These are phyloP conservation scores for Waltergamsia citrina DNA, from an alignment of 2,329 filamentous ascomycete genomes.

Conservation along the genomic window DNA sequence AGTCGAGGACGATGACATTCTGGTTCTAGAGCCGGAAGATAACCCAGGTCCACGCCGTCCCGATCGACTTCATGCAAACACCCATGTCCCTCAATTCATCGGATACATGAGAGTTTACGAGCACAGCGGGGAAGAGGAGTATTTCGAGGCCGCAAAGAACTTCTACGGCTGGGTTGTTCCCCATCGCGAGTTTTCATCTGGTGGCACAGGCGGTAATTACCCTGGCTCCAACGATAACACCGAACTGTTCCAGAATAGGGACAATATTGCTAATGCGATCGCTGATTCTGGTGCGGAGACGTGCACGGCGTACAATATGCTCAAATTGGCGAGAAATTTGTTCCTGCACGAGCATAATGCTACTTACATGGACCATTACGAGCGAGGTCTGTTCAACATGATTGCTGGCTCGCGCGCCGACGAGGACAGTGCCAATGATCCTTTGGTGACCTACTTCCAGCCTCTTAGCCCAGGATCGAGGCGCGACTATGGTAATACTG, in stretches of 20 bases:
- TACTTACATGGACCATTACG: constrained; percentile 22
- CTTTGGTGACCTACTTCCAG: constrained; percentile 21
- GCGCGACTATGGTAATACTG: constrained; percentile 19
- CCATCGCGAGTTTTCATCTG: constrained; percentile 17
- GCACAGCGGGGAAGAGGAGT: constrained; percentile 16
- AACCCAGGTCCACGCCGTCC: constrained; percentile 17
- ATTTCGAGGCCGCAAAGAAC: constrained; percentile 18
- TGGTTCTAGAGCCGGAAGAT: constrained; percentile 15
- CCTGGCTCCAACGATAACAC: constrained; percentile 18
- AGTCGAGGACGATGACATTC: constrained; percentile 16
- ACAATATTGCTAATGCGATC: constrained; percentile 20
- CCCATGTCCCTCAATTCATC: constrained; percentile 19
- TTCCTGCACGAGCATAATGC: constrained; percentile 20
- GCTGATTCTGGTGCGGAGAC: constrained; percentile 17
- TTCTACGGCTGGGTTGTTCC: constrained; percentile 22
- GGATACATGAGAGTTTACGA: constrained; percentile 19
- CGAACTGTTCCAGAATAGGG: constrained; percentile 32
- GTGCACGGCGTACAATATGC: constrained; percentile 20
- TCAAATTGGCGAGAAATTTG: constrained; percentile 20
- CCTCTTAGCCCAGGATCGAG: constrained; percentile 14
- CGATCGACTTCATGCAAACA: constrained; percentile 18
- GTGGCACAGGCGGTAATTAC: constrained; percentile 18
- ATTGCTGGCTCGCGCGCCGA: constrained; percentile 20
- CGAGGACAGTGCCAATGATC: constrained; percentile 10
- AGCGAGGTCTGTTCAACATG: constrained; percentile 21